Conservation (phyloP, 176 grass and related monocot genomes). For the bread wheat (Triticum aestivum) region DNA sequence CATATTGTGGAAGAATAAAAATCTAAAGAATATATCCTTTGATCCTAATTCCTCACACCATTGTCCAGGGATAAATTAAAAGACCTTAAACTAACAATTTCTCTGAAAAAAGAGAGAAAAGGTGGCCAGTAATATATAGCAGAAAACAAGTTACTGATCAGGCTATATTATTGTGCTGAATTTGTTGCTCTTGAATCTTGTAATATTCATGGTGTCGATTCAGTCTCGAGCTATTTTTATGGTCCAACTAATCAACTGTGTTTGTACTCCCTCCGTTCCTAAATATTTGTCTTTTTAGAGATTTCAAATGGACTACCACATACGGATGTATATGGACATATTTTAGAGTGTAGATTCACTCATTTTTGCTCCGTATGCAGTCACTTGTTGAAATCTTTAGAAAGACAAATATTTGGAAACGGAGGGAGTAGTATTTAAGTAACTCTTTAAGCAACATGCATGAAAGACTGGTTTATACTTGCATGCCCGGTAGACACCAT, state of each 20-base stretch:
- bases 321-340: no score
- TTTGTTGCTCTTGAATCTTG: not conserved
- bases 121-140: not conserved
- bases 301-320: no score
- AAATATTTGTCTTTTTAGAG: no score
- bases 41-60: constrained; percentile 27
- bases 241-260: not conserved
- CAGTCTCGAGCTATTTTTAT: constrained; percentile 1
- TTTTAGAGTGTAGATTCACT: no score
- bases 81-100: no score
- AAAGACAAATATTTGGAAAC: no score
- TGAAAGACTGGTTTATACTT: constrained; percentile 2
- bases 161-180: not conserved
- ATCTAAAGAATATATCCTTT: constrained; percentile 40
- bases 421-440: not conserved
- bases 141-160: constrained; percentile 16
- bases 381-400: no score
- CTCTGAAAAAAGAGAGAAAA: not conserved
- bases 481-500: not conserved
- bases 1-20: constrained; percentile 50
- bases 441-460: not conserved
- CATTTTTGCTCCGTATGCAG: no score
- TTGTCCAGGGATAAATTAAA: constrained; percentile 11
- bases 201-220: constrained; percentile 9
- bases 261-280: not conserved